A percentile compares a stretch with the other conserved stretches of the same genome.
phyloP scores from a whole-genome alignment of 768 basidiomycete genomes.

The Lentinula boryana region DNA sequence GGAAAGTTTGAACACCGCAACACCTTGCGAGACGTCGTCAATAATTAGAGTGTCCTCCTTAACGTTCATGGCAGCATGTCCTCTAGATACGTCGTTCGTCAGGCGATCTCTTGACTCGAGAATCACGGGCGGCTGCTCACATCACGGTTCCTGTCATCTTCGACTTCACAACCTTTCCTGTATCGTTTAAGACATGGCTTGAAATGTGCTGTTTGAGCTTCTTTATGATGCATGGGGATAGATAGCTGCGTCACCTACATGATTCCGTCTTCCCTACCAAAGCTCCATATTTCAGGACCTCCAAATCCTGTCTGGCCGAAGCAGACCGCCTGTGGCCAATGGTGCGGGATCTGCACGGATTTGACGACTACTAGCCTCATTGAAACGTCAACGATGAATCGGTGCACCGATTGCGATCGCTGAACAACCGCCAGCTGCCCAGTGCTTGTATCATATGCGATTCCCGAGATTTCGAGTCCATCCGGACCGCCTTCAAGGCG shows the following conservation, averaged over 20 bases:
- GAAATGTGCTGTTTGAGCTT: no score
- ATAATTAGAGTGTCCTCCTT: neutral
- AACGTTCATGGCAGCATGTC: neutral
- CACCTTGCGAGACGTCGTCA: neutral
- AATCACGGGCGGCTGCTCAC: neutral
- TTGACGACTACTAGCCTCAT: neutral
- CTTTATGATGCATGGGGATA: no score
- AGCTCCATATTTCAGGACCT: neutral
- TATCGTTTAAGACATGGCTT: neutral
- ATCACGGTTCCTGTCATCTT: neutral
- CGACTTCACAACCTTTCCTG: neutral
- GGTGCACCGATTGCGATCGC: neutral
- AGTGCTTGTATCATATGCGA: neutral
- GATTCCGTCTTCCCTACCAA: neutral
- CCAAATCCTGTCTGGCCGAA: neutral
- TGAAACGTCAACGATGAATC: neutral
- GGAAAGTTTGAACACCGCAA: neutral
- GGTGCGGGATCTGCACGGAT: neutral
- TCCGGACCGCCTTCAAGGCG: neutral
- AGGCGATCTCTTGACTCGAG: neutral
- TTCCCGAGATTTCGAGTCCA: neutral
- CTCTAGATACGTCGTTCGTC: neutral
- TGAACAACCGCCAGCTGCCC: constrained; percentile 1
- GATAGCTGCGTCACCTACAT: neutral
- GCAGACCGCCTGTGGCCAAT: neutral